A percentile compares a stretch with the other conserved stretches of the same genome.
Evolutionary conservation across 140 eudicot species (phyloP).

Genomic region (Eryngium alpinum): DNA sequence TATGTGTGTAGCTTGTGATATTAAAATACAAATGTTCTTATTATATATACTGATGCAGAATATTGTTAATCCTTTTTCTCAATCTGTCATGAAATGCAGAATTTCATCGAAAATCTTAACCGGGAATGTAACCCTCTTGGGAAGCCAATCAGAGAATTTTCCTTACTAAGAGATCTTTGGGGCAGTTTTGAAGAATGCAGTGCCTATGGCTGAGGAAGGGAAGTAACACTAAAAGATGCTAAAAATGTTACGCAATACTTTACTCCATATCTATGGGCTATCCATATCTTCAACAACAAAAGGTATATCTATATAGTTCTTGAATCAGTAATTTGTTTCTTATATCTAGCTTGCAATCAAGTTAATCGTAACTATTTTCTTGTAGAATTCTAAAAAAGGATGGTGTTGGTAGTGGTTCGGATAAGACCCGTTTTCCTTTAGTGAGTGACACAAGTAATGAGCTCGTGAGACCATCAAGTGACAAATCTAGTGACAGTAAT

Average conservation of each 20-base stretch:
- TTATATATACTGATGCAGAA: not conserved
- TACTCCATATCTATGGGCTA: slow-evolving; percentile 28
- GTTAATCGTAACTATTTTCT: too few species aligned
- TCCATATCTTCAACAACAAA: slow-evolving; percentile 28
- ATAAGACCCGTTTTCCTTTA: too few species aligned
- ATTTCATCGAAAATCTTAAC: not conserved
- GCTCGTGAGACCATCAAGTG: slow-evolving; percentile 10
- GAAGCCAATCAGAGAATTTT: not conserved
- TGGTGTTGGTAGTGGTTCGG: not conserved
- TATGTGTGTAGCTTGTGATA: too few species aligned
- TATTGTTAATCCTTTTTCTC: not conserved
- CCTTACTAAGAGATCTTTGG: slow-evolving; percentile 31
- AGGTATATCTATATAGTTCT: not conserved
- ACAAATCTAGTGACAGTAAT: not conserved
- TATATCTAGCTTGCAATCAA: too few species aligned
- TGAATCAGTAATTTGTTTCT: too few species aligned
- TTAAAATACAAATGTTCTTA: not conserved
- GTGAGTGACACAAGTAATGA: too few species aligned
- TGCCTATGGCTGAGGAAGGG: slow-evolving; percentile 25
- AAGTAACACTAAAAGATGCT: slow-evolving; percentile 9
- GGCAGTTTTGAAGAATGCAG: slow-evolving; percentile 27
- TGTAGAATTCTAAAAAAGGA: slow-evolving; percentile 1
- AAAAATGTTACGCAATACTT: slow-evolving; percentile 21
- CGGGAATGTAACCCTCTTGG: not conserved
- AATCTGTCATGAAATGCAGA: not conserved